Evolutionary conservation across 345 rosid species (phyloP).

Genomic region (Toxicodendron radicans): DNA sequence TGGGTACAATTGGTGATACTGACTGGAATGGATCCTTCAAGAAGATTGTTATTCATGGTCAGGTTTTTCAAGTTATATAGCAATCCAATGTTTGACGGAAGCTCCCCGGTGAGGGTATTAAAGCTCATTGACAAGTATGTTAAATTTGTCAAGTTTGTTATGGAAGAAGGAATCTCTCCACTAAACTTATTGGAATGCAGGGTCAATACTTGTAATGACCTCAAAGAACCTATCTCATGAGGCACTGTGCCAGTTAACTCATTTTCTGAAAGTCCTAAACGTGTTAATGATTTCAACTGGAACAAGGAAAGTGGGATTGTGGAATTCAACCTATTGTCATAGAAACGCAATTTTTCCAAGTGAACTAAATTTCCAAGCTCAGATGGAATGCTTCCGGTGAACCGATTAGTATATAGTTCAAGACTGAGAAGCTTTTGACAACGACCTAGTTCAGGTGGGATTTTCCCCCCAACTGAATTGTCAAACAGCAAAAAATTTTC

Average conservation of each 20-base stretch:
- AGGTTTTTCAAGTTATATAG: constrained; percentile 69
- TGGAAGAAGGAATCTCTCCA: constrained; percentile 63
- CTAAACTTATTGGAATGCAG: constrained; percentile 63
- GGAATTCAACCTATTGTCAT: constrained; percentile 56
- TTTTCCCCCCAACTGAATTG: constrained; percentile 59
- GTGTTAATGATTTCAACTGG: constrained; percentile 48
- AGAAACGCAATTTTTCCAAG: constrained; percentile 46
- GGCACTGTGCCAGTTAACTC: constrained; percentile 58
- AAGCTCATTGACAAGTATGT: constrained; percentile 58
- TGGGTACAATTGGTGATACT: constrained; percentile 70
- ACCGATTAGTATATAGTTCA: constrained; percentile 50
- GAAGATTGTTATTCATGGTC: constrained; percentile 42
- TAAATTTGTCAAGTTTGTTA: constrained; percentile 60
- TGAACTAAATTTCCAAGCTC: constrained; percentile 64
- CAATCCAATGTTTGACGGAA: constrained; percentile 62
- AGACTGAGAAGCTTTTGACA: constrained; percentile 54
- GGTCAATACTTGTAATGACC: constrained; percentile 56
- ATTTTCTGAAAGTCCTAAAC: constrained; percentile 65
- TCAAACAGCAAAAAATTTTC: constrained; percentile 31
- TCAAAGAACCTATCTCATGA: constrained; percentile 49
- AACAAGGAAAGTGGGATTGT: constrained; percentile 70
- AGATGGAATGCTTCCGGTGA: constrained; percentile 63
- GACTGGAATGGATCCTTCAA: constrained; percentile 72
- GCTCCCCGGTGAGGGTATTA: constrained; percentile 60
- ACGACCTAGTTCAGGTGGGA: constrained; percentile 62